Evolutionary conservation across 176 grass and related monocot species (phyloP), one percentile per base, ranked within the genome.

Genomic region (Oryza glaberrima): DNA sequence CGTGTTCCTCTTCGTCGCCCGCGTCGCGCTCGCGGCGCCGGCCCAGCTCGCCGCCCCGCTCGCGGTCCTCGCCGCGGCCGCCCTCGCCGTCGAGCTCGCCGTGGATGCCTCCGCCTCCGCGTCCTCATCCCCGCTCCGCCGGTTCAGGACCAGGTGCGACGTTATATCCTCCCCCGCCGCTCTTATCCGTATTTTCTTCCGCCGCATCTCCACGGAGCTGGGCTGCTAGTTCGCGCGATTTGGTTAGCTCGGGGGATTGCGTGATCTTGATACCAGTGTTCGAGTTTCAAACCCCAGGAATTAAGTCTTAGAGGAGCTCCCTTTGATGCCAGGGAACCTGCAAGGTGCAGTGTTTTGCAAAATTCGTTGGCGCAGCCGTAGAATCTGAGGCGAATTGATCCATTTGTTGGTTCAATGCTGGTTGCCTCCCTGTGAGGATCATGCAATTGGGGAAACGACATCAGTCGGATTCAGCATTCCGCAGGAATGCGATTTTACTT

Each of bases 1-100:
- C 71, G 91, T 98, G 28, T 81, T 95, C 81, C 83, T 98, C 56
- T 98, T 98, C 88, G 87, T 89, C 56, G 91, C 88, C 14, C 89
- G 87, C 67, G 96, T 98, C 14, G 87, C 89, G 34, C 80, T 90
- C 49, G 84, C 81, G 35, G 91, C 80, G n/a, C 96, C 96, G 34
- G 65, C 81, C 43, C 17, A 63, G 67, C 91, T 98, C 54, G 73
- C 82, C 30, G 70, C 73, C 36, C 87, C 92, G 16, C 85, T 98
- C 58, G 76, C 54, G 71, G 10, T 88, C 70, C 89, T 95, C 34
- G 81, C 83, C 25, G 82, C 81, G 2, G 85, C 83, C 17, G 89
- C 89, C 56, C 89, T 94, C 15, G 67, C 87, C 14, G 87, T 89
- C 58, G 96, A 95, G 96, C 87, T 98, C 41, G 88, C 75, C 16